Evolutionary conservation across 2,329 filamentous ascomycete species (phyloP).

Genomic region (Davidsoniella australis): DNA sequence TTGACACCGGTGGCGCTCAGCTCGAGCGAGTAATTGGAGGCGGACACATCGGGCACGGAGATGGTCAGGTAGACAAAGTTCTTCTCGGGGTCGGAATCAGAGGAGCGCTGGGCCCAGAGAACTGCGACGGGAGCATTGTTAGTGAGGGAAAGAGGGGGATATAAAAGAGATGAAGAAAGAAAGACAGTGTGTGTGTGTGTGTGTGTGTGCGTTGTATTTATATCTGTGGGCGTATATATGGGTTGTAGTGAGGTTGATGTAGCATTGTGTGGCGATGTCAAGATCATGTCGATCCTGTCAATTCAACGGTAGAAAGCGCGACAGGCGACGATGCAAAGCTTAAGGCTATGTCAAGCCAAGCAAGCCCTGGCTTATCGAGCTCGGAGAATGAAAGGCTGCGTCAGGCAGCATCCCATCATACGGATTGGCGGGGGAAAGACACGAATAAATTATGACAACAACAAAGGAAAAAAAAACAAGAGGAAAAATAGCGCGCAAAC

Average conservation of each 20-base stretch:
- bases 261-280: too few relatives aligned
- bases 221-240: not conserved
- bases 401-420: too few relatives aligned
- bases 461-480: too few relatives aligned
- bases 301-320: too few relatives aligned
- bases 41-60: conserved; percentile 67
- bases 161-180: not conserved
- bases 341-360: not conserved
- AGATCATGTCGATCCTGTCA: too few relatives aligned
- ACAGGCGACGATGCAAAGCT: not conserved
- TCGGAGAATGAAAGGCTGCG: too few relatives aligned
- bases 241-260: not conserved
- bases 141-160: not conserved
- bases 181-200: not conserved
- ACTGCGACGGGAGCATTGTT: conserved; percentile 35
- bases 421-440: too few relatives aligned
- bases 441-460: too few relatives aligned
- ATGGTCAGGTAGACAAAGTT: conserved; percentile 95
- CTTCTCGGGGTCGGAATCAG: conserved; percentile 57
- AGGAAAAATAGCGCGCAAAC: too few relatives aligned
- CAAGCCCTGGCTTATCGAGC: too few relatives aligned
- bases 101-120: conserved; percentile 96
- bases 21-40: conserved; percentile 62
- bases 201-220: not conserved
- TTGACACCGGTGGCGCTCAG: conserved; percentile 59